phyloP scores from a whole-genome alignment of 1,284 basidiomycete genomes.

The Coriolopsis trogii region DNA sequence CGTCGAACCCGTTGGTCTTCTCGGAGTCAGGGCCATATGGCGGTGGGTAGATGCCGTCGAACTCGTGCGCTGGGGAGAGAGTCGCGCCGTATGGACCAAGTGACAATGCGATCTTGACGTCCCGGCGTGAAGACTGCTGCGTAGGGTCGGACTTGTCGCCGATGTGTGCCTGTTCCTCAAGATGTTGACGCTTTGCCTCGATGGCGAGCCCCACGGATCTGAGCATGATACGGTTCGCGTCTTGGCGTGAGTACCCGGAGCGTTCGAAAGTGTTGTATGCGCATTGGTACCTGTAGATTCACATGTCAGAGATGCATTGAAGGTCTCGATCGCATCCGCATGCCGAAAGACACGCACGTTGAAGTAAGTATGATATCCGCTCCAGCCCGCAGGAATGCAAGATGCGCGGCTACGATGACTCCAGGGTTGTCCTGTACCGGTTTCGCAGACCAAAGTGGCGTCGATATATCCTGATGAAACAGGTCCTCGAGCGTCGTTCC shows the following conservation, averaged over 20 bases:
- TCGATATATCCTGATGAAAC: slow-evolving; percentile 54
- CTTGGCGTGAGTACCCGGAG: slow-evolving; percentile 49
- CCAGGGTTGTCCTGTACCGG: slow-evolving; percentile 55
- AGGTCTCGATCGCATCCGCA: too few relatives aligned
- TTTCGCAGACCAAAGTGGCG: slow-evolving; percentile 71
- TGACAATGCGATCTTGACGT: slow-evolving; percentile 64
- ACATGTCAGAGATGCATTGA: too few relatives aligned
- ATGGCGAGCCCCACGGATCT: slow-evolving; percentile 56
- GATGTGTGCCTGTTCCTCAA: slow-evolving; percentile 23
- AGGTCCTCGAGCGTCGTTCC: slow-evolving; percentile 70
- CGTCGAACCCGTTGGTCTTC: slow-evolving; percentile 49
- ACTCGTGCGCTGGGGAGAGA: slow-evolving; percentile 71
- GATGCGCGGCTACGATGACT: slow-evolving; percentile 57
- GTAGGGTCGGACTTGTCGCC: neutral
- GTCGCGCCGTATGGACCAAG: slow-evolving; percentile 78
- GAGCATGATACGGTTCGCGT: slow-evolving; percentile 55
- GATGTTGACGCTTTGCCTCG: slow-evolving; percentile 45
- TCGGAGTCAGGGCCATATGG: slow-evolving; percentile 64
- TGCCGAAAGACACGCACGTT: too few relatives aligned
- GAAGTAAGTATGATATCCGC: slow-evolving; percentile 62
- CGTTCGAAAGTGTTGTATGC: slow-evolving; percentile 55
- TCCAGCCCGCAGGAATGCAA: slow-evolving; percentile 61
- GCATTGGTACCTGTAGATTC: slow-evolving; percentile 72
- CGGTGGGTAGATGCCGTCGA: slow-evolving; percentile 73
- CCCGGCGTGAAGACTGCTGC: neutral